Base-by-base conservation (phyloP, 331 rosid genomes). In the Acacia concinna region DNA sequence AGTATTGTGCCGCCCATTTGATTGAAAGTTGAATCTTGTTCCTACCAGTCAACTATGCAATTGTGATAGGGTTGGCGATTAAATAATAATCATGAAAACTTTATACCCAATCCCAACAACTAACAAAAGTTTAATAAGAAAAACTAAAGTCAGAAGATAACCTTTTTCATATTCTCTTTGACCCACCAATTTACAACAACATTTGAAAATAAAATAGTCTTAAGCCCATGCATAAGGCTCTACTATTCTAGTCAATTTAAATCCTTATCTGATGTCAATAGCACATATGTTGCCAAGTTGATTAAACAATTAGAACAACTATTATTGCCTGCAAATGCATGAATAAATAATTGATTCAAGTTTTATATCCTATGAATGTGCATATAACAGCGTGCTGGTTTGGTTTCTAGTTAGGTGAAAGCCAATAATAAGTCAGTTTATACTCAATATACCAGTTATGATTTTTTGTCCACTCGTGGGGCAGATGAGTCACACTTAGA, bases 31-130 rank as follows among this genome's bases (percentile, higher is more conserved):
- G 54, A 64, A 40, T 47, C 62, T 35, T 11, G 28, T 35, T 77
- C 65, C 38, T 62, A 81, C 56, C 56, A 68, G 59, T 37, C 68
- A 59, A 21, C 78, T 69, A n/a, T 38, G 63, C 67, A 77, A 52
- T 52, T 75, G 63, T 49, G 81, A 44, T 54, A 37, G 41, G 79
- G 81, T 69, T 56, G 81, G 75, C 35, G 27, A 35, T 73, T 70
- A 52, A 74, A 75, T 63, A 67, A 9, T 67, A 20, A 18, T 66
- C 27, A 10, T 11, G 20, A 68, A 77, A 85, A 52, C 11, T 47
- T 67, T 25, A 20, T 8, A 20, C 71, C 41, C 68, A n/a, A 37
- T 37, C 71, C 71, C 31, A 66, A 20, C 47, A 66, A 20, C 71
- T 23, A n/a, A 66, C 46, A 18, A 35, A 65, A 65, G 30, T 18